Conservation (phyloP, 139 green algal species). For the Prasinococcaceae sp. region DNA sequence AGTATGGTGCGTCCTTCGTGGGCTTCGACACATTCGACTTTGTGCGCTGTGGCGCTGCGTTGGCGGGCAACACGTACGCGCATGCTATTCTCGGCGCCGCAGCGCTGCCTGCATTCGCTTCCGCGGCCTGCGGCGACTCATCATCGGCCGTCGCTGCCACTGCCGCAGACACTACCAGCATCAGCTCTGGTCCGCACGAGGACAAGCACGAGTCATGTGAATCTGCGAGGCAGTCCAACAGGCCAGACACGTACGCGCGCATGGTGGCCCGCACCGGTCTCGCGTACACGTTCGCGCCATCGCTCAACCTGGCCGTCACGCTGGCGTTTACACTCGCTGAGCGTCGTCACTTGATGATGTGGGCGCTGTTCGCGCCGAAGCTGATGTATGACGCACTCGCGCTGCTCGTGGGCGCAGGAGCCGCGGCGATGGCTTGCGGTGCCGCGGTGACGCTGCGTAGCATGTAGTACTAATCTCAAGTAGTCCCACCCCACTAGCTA, state of each 20-base stretch:
- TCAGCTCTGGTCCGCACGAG: no score
- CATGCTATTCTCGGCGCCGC: constrained; percentile 3
- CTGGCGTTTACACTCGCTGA: constrained; percentile 43
- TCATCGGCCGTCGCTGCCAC: neutral
- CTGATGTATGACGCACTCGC: constrained; percentile 63
- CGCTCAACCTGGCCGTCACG: constrained; percentile 10
- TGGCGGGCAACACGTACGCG: constrained; percentile 62
- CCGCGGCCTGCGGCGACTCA: neutral
- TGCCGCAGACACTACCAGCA: no score
- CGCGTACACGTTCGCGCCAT: neutral
- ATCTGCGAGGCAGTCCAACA: no score
- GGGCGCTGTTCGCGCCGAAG: constrained; percentile 76
- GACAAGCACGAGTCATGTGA: neutral
- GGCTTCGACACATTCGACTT: constrained; percentile 57
- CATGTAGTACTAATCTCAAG: no score
- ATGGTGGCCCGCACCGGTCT: neutral
- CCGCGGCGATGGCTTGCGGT: no score
- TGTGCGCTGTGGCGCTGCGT: constrained; percentile 24
- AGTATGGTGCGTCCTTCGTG: constrained; percentile 75
- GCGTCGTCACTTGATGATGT: constrained; percentile 68
- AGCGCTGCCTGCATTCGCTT: constrained; percentile 2
- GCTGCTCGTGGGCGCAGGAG: no score
- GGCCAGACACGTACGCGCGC: no score
- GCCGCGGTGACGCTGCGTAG: no score
- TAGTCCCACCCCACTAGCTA: no score